Percentiles rank a stretch among this genome's conserved stretches.
Evolutionary conservation across 257 asterid genomes (phyloP).

Genomic region (Solanum bukasovii): DNA sequence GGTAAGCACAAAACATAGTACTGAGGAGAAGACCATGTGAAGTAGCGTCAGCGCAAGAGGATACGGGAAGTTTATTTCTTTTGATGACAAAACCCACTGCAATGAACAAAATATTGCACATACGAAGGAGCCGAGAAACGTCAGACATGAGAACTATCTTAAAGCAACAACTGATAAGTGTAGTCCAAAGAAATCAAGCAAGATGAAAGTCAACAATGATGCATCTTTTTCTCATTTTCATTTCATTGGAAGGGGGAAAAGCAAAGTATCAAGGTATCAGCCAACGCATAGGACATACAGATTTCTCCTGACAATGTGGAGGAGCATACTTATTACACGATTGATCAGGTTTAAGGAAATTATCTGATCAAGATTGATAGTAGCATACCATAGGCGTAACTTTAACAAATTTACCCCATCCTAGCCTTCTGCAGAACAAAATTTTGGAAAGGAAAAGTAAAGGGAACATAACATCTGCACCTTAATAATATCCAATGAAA

Average conservation of each 20-base stretch:
- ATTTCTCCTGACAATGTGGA: not conserved
- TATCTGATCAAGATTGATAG: not conserved
- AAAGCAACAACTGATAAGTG: not conserved
- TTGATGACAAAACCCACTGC: conserved; percentile 96
- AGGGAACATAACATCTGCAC: not conserved
- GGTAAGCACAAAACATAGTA: conserved; percentile 71
- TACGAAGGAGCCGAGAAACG: not conserved
- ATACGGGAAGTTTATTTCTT: conserved; percentile 89
- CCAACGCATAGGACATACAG: not conserved
- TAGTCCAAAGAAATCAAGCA: not conserved
- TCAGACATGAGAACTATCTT: not conserved
- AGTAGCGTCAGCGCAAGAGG: conserved; percentile 94
- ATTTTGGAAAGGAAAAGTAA: not conserved
- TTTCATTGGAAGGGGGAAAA: not conserved
- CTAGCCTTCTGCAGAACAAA: not conserved
- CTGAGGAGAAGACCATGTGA: conserved; percentile 97
- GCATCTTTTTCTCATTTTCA: not conserved
- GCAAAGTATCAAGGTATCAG: not conserved
- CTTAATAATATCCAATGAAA: not conserved
- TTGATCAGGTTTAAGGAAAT: not conserved
- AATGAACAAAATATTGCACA: not conserved
- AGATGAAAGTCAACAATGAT: not conserved
- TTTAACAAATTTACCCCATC: not conserved
- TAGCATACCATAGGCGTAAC: not conserved
- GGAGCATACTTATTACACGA: not conserved